phyloP scores from a whole-genome alignment of 1,284 basidiomycete genomes.

The Pseudozyma flocculosa region DNA sequence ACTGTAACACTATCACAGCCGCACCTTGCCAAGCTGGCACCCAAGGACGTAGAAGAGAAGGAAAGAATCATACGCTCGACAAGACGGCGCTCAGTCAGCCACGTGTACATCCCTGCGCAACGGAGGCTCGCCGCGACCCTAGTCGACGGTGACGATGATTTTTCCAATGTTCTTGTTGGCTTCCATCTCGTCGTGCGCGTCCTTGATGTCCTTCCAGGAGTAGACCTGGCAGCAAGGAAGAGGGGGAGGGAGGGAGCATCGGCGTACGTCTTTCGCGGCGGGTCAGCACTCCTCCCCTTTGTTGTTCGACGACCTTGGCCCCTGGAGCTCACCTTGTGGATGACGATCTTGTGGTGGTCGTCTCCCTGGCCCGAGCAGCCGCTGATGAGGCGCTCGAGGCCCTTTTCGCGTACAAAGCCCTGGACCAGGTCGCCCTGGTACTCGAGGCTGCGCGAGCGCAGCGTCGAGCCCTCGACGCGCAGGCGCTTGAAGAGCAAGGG shows the following conservation, averaged over 20 bases:
- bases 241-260: background rate
- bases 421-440: constrained; percentile 79
- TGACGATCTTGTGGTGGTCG: constrained; percentile 32
- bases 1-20: too few species aligned
- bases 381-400: constrained; percentile 24
- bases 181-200: constrained; percentile 84
- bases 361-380: constrained; percentile 5
- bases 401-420: constrained; percentile 62
- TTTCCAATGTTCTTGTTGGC: constrained; percentile 72
- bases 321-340: constrained; percentile 31
- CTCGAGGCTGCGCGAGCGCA: constrained; percentile 73
- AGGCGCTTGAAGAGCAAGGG: constrained; percentile 82
- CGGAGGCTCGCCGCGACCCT: too few species aligned
- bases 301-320: too few species aligned
- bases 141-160: constrained; percentile 49
- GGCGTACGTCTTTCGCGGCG: too few species aligned
- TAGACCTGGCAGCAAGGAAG: constrained; percentile 64
- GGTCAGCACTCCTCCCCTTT: too few species aligned
- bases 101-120: too few species aligned
- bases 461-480: constrained; percentile 82
- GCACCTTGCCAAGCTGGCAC: too few species aligned
- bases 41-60: too few species aligned
- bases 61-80: too few species aligned
- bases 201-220: constrained; percentile 77
- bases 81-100: too few species aligned